These are phyloP conservation scores for Zymoseptoria brevis DNA, from an alignment of 2,329 filamentous ascomycete species.

Conservation along the genomic window DNA sequence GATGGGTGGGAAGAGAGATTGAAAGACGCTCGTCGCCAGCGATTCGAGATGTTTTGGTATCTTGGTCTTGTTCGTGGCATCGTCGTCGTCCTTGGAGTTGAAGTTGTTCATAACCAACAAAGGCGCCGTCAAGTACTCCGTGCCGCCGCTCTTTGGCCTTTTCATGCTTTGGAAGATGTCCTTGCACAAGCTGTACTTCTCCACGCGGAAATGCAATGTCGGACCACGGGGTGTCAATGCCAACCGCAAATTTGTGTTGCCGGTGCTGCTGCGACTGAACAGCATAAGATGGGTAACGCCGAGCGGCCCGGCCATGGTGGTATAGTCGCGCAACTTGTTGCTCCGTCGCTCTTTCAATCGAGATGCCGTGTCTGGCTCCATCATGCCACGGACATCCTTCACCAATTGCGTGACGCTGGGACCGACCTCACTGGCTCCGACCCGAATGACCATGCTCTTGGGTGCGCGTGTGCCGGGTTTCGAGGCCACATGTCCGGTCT, in stretches of 20 bases:
- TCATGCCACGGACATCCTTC: conserved; percentile 81
- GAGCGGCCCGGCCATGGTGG: conserved; percentile 88
- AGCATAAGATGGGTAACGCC: conserved; percentile 89
- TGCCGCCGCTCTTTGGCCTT: conserved; percentile 71
- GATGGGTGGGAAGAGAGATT: conserved; percentile 91
- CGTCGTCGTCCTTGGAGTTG: conserved; percentile 47
- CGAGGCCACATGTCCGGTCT: conserved; percentile 34
- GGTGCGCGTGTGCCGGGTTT: conserved; percentile 60
- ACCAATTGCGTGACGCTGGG: conserved; percentile 86
- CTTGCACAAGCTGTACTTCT: conserved; percentile 89
- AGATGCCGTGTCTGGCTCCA: conserved; percentile 90
- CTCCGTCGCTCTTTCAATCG: conserved; percentile 81
- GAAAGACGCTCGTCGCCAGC: conserved; percentile 87
- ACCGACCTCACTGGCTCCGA: conserved; percentile 88
- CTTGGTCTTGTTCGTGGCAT: conserved; percentile 34
- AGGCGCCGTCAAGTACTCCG: conserved; percentile 74
- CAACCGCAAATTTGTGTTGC: conserved; percentile 87
- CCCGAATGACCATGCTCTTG: conserved; percentile 97
- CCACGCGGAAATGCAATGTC: conserved; percentile 87
- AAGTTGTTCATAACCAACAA: conserved; percentile 99
- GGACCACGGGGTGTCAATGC: conserved; percentile 83
- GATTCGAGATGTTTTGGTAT: conserved; percentile 93
- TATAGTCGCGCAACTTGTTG: conserved; percentile 85
- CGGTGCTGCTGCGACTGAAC: conserved; percentile 80
- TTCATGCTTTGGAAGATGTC: conserved; percentile 79